Base-by-base conservation (phyloP, 345 rosid genomes). In the Eucalyptus regnans region DNA sequence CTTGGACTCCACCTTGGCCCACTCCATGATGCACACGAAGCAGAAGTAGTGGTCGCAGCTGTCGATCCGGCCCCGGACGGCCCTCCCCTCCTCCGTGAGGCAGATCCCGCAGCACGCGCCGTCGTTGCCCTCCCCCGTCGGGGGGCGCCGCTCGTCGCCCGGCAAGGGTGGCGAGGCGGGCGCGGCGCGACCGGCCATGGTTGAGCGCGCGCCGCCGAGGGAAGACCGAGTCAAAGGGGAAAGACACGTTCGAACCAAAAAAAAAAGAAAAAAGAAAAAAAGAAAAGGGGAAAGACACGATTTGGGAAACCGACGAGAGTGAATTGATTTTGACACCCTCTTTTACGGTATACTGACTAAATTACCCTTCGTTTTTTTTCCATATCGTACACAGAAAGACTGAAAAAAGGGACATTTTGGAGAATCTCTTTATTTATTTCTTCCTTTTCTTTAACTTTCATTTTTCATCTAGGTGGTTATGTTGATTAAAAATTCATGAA, bases 1-100 rank as follows among this genome's bases (percentile, higher is more conserved):
- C 44, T 90, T 90, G 8, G 97, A 93, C 93, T 95, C 95, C 52
- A 95, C 91, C 91, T 91, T 94, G 48, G 95, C 93, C 96, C 97
- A 95, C 71, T 95, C 97, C 92, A 93, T 89, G 91, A 95, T 93
- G 90, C 97, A 95, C 12, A 93, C 92, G 90, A 94, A 95, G 91
- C 97, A 95, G 91, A 94, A 95, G 90, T 91, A 95, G 85, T 95
- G 97, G 66, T 90, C 89, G 93, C 96, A 95, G 93, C 94, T 76
- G 84, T 95, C 94, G 76, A 95, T 93, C 79, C 50, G n/a, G 46
- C 97, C 97, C 84, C 95, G 91, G 86, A 93, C 88, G 18, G 92
- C 76, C 49, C 83, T 91, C 58, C 94, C 93, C 29, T 90, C 90
- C n/a, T 92, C 94, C 46, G 86, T 87, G 44, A 94, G 90, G 90